Conservation (phyloP, 2,329 filamentous ascomycete genomes). For the Aspergillus sp. region DNA sequence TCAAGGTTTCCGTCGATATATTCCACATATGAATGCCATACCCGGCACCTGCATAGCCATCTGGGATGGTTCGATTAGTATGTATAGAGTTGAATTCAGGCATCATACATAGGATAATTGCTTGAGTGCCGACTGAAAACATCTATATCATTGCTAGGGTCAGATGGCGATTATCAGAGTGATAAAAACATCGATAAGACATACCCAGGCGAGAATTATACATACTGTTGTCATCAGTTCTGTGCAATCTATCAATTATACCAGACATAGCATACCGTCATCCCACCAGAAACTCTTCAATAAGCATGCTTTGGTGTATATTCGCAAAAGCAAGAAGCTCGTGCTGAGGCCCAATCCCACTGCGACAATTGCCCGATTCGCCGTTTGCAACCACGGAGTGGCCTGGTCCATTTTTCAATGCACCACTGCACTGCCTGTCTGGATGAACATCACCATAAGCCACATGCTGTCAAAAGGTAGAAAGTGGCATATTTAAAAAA, state of each 20-base stretch:
- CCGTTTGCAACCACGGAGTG: too few relatives aligned
- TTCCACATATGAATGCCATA: constrained; percentile 18
- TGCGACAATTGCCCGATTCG: background rate
- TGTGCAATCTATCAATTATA: background rate
- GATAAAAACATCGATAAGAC: background rate
- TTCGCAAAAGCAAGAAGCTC: constrained; percentile 6
- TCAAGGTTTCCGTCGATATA: constrained; percentile 11
- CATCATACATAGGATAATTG: constrained; percentile 8
- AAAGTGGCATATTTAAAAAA: too few relatives aligned
- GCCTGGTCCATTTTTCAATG: too few relatives aligned
- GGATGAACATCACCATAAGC: too few relatives aligned
- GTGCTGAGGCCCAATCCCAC: constrained; percentile 8
- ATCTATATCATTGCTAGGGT: constrained; percentile 2
- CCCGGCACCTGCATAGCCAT: constrained; percentile 12
- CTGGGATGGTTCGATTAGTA: constrained; percentile 1
- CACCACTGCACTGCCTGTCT: too few relatives aligned
- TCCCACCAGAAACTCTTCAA: constrained; percentile 15
- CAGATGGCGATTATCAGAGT: background rate
- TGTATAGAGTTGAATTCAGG: background rate
- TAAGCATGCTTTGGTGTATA: constrained; percentile 10
- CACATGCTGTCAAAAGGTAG: too few relatives aligned
- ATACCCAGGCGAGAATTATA: constrained; percentile 17
- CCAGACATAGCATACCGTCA: constrained; percentile 10
- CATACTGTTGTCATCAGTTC: constrained; percentile 9
- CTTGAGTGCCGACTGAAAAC: constrained; percentile 12